phyloP scores from a whole-genome alignment of 306 rosid species.

The Vigna reflexopilosa region DNA sequence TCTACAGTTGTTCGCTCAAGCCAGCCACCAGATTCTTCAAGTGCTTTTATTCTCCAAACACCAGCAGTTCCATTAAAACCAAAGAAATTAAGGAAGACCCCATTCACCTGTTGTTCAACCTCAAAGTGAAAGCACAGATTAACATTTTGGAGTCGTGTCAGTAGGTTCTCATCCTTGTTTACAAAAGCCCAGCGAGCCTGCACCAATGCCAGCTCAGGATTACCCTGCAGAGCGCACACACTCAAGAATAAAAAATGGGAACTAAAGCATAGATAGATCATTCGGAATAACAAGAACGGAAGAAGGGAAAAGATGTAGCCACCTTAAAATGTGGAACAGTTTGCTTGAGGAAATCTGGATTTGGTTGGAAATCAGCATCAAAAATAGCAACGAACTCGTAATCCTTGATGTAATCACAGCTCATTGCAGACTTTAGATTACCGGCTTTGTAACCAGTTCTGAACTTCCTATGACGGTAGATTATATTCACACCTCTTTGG shows the following conservation, averaged over 20 bases:
- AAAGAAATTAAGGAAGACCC: constrained; percentile 71
- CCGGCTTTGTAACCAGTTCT: constrained; percentile 84
- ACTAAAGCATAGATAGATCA: not conserved
- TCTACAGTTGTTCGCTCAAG: constrained; percentile 83
- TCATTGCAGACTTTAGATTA: constrained; percentile 87
- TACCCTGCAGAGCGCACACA: constrained; percentile 53
- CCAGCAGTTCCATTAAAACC: constrained; percentile 91
- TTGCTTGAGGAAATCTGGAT: constrained; percentile 65
- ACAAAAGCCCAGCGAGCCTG: constrained; percentile 86
- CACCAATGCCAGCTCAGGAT: constrained; percentile 76
- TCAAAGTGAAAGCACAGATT: constrained; percentile 83
- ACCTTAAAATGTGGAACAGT: constrained; percentile 83
- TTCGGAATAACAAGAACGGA: not conserved
- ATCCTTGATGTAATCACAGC: constrained; percentile 66
- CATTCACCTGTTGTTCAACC: constrained; percentile 86
- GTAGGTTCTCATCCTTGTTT: constrained; percentile 77
- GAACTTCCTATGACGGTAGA: constrained; percentile 67
- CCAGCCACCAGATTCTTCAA: constrained; percentile 87
- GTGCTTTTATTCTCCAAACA: constrained; percentile 84
- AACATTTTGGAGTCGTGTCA: constrained; percentile 74
- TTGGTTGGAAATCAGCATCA: constrained; percentile 86
- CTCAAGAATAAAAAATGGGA: constrained; percentile 22
- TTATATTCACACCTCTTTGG: constrained; percentile 66
- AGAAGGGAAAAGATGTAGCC: not conserved
- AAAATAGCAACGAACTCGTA: constrained; percentile 79